A percentile compares a stretch with the other conserved stretches of the same genome.
phyloP scores from a whole-genome alignment of 495 filamentous ascomycete genomes.

The Amphirosellinia nigrospora region DNA sequence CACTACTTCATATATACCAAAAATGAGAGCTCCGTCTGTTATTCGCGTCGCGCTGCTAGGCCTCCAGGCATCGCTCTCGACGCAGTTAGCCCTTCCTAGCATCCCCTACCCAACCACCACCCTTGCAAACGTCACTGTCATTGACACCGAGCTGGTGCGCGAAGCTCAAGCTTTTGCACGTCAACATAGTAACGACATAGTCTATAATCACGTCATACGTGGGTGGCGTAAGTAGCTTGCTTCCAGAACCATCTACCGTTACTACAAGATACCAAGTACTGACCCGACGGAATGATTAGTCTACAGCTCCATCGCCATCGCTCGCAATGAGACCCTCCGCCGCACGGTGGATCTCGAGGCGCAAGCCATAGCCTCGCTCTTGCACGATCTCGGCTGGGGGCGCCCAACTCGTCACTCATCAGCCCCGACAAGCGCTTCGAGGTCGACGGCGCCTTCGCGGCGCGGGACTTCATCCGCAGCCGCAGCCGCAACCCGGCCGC shows the following conservation, averaged over 20 bases:
- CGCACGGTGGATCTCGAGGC: constrained; percentile 39
- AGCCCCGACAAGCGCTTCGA: constrained; percentile 49
- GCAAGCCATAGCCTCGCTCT: constrained; percentile 40
- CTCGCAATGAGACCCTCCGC: constrained; percentile 28
- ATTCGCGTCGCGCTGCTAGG: neutral
- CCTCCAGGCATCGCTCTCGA: constrained; percentile 19
- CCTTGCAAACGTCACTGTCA: constrained; percentile 40
- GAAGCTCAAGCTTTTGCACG: constrained; percentile 46
- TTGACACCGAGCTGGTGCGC: constrained; percentile 45
- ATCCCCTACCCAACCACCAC: neutral
- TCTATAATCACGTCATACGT: constrained; percentile 51
- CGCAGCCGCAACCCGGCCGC: constrained; percentile 29
- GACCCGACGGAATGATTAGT: constrained; percentile 18
- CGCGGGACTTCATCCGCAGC: constrained; percentile 42
- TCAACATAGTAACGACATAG: constrained; percentile 35
- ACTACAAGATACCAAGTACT: too few species aligned
- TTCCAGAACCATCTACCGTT: too few species aligned
- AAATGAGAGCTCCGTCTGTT: constrained; percentile 3
- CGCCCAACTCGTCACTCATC: constrained; percentile 34
- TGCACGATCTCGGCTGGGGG: constrained; percentile 47
- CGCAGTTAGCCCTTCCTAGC: constrained; percentile 1
- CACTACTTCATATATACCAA: neutral
- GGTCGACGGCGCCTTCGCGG: constrained; percentile 51
- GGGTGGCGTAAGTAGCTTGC: constrained; percentile 36
- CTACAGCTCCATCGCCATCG: constrained; percentile 41